Percentiles rank a stretch among this genome's conserved stretches.
phyloP scores from a whole-genome alignment of 1,139 yeast species.

The Ashbya aceris region DNA sequence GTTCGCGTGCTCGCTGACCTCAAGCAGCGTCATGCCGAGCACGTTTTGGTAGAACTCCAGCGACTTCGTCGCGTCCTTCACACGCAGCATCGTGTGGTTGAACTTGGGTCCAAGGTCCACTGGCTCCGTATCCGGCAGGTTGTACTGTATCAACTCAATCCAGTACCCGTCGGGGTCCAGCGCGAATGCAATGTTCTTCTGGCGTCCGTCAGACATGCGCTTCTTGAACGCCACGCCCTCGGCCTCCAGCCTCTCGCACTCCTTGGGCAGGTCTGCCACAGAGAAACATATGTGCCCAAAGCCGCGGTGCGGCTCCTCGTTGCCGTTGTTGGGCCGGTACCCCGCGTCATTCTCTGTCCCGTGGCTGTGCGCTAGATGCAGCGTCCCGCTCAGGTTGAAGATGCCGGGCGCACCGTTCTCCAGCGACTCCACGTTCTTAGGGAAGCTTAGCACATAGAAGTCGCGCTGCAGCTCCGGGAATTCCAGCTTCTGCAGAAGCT shows the following conservation, averaged over 20 bases:
- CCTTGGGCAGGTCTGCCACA: constrained; percentile 64
- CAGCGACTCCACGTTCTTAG: constrained; percentile 36
- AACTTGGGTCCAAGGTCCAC: constrained; percentile 35
- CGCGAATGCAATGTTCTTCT: constrained; percentile 84
- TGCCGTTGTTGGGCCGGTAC: constrained; percentile 67
- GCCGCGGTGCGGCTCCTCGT: constrained; percentile 74
- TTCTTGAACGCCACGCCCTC: constrained; percentile 69
- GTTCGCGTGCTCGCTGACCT: constrained; percentile 44
- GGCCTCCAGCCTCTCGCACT: constrained; percentile 49
- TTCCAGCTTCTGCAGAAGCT: constrained; percentile 43
- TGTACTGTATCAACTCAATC: constrained; percentile 77
- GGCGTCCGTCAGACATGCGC: constrained; percentile 80
- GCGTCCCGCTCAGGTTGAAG: constrained; percentile 58
- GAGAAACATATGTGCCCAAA: constrained; percentile 90
- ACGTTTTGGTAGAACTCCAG: constrained; percentile 67
- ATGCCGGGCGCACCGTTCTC: constrained; percentile 34
- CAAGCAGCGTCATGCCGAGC: constrained; percentile 69
- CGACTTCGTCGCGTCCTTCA: constrained; percentile 72
- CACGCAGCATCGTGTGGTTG: constrained; percentile 90
- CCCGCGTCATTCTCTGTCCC: constrained; percentile 57
- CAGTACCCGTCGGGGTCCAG: constrained; percentile 95
- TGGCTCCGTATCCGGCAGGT: constrained; percentile 14
- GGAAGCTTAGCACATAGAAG: constrained; percentile 57
- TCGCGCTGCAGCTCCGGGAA: constrained; percentile 51
- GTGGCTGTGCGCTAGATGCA: constrained; percentile 77